Evolutionary conservation across 345 rosid species (phyloP), one percentile per base, ranked within the genome.

Genomic region (Populus deltoides): DNA sequence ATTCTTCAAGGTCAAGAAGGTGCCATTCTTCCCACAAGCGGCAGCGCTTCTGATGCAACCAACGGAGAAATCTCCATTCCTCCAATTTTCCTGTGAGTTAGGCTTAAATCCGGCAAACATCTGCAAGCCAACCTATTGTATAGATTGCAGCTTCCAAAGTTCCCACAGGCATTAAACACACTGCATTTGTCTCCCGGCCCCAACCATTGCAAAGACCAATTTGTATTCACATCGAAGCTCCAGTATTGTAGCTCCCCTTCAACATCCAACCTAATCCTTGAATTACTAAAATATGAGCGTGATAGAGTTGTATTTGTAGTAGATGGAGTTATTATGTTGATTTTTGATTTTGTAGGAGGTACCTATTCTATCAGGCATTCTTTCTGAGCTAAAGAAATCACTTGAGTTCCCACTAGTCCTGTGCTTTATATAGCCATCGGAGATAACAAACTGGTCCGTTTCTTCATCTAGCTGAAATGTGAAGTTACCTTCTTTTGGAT

Each of bases 401-500:
- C 90, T 85, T 0, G 83, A 81, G 15, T 83, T 76, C 9, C 86
- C 89, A 9, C 86, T 83, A 68, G 70, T 80, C 93, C 93, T 87
- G 73, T 88, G 83, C 66, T 53, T 2, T 3, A 0, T 66, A 25
- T 68, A 71, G 6, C 72, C 62, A 68, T 84, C 81, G 74, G 71
- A 71, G 79, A 82, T 84, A 38, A 80, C 80, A 33, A 47, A 66
- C 80, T 76, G 85, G 70, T 83, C 84, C 24, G 13, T 77, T 7
- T 69, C 81, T 57, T 68, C 81, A 69, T 85, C 88, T 77, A 35
- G 57, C 79, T 78, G 69, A 49, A 90, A 90, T 1, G 84, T 78
- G 85, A 85, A 92, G 73, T 83, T 81, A 62, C 94, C 94, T 27
- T 83, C 79, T 24, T 84, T 63, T 5, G 97, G 97, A 67, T 92